Percentiles rank a stretch among this genome's conserved stretches.
phyloP scores from a whole-genome alignment of 768 basidiomycete genomes.

The Russula lepida region DNA sequence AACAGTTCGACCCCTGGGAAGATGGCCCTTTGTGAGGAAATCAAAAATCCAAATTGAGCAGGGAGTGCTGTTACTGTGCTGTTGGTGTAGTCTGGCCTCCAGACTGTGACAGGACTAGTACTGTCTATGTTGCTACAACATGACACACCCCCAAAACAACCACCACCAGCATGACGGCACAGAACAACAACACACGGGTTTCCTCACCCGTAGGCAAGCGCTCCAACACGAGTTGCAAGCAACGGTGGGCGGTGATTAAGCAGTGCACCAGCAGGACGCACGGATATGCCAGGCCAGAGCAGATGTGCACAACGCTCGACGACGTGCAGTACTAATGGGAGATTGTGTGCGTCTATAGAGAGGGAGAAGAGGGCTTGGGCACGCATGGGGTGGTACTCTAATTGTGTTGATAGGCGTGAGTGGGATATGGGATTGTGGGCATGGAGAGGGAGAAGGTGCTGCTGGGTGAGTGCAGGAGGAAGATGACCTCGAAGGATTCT shows the following conservation, averaged over 20 bases:
- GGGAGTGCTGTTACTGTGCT: too few relatives aligned
- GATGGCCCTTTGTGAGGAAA: too few relatives aligned
- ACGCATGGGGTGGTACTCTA: not conserved
- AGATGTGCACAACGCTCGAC: conserved; percentile 4
- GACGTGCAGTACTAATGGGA: conserved; percentile 16
- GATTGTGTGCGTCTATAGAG: conserved; percentile 14
- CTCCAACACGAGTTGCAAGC: conserved; percentile 7
- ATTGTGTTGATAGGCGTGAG: not conserved
- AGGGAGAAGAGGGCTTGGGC: conserved; percentile 14
- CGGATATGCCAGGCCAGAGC: not conserved
- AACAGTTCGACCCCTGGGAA: too few relatives aligned
- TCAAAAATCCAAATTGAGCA: too few relatives aligned
- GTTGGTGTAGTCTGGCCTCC: too few relatives aligned
- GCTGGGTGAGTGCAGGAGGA: conserved; percentile 46
- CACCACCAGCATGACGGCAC: not conserved
- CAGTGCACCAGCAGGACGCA: conserved; percentile 11
- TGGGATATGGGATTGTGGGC: not conserved
- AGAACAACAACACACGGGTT: conserved; percentile 12
- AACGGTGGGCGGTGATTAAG: conserved; percentile 10
- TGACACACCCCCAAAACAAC: conserved; percentile 15
- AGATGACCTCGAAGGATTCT: conserved; percentile 53
- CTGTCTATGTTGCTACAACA: not conserved
- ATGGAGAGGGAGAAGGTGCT: conserved; percentile 23
- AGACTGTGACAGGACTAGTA: too few relatives aligned
- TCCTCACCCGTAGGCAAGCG: conserved; percentile 20